Evolutionary conservation across 805 yeast genomes (phyloP).

Genomic region (Yamadazyma insecticola): DNA sequence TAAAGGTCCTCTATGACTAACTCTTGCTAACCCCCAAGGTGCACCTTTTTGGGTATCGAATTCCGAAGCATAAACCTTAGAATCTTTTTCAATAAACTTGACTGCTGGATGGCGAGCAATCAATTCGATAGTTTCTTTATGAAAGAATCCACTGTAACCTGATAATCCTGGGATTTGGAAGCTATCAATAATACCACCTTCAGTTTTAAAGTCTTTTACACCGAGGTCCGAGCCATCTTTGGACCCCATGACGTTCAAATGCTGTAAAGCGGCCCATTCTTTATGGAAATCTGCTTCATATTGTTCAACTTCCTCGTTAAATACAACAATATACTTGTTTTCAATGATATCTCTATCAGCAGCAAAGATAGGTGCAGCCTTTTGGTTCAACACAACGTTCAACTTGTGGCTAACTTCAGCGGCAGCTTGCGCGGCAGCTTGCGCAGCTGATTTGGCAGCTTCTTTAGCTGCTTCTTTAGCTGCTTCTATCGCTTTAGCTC

Average conservation of each 20-base stretch:
- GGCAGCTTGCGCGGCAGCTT: constrained; percentile 1
- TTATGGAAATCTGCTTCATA: constrained; percentile 61
- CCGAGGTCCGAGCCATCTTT: too few relatives aligned
- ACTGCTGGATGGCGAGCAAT: constrained; percentile 64
- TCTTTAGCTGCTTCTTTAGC: too few relatives aligned
- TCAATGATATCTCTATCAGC: constrained; percentile 53
- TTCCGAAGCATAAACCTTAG: constrained; percentile 60
- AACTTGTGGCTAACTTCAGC: constrained; percentile 4
- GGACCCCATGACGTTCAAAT: constrained; percentile 39
- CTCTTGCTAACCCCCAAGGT: constrained; percentile 93
- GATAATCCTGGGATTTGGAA: constrained; percentile 59
- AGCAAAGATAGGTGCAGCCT: constrained; percentile 45
- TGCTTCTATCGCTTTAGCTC: too few relatives aligned
- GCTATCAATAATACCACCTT: constrained; percentile 56
- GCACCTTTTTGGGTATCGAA: constrained; percentile 74
- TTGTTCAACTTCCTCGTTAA: constrained; percentile 58
- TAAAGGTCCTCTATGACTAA: constrained; percentile 74
- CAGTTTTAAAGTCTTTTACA: constrained; percentile 18
- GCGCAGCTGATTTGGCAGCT: not conserved
- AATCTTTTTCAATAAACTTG: constrained; percentile 70
- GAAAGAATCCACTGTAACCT: constrained; percentile 87
- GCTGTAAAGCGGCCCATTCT: constrained; percentile 57
- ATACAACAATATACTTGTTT: constrained; percentile 78
- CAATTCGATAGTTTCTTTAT: constrained; percentile 66
- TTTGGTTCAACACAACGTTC: constrained; percentile 5